Conservation (phyloP, 1,284 basidiomycete genomes). For the Golubevia pallescens region DNA sequence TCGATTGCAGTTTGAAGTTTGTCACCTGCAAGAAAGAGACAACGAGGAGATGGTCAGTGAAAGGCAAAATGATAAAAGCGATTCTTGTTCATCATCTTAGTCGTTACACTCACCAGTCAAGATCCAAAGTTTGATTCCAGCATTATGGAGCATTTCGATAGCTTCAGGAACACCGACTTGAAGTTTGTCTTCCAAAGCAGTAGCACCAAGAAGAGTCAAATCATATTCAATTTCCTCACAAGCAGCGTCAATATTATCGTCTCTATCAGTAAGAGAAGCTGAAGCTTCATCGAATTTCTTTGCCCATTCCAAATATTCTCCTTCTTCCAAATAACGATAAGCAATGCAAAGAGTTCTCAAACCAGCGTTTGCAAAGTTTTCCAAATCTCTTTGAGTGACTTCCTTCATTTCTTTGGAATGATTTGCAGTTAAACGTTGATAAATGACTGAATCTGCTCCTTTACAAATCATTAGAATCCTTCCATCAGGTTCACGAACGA, state of each 20-base stretch:
- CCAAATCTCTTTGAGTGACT: conserved; percentile 83
- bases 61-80: neutral
- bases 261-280: conserved; percentile 77
- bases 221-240: conserved; percentile 83
- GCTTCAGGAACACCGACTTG: conserved; percentile 96
- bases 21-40: conserved; percentile 71
- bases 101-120: conserved; percentile 72
- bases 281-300: conserved; percentile 80
- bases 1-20: conserved; percentile 98
- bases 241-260: conserved; percentile 87
- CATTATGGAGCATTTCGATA: conserved; percentile 86
- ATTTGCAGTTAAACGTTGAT: conserved; percentile 77
- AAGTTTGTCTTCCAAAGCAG: conserved; percentile 93
- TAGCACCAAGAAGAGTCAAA: conserved; percentile 85
- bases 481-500: conserved; percentile 83
- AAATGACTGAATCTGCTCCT: conserved; percentile 95
- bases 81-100: no score
- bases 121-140: conserved; percentile 97
- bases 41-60: neutral
- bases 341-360: conserved; percentile 90
- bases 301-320: conserved; percentile 85
- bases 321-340: conserved; percentile 78
- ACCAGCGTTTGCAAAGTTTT: conserved; percentile 89
- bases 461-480: conserved; percentile 86
- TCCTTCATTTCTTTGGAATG: conserved; percentile 79